Base-by-base conservation (phyloP, 495 filamentous ascomycete species). In the Xanthoparmelia taractica region DNA sequence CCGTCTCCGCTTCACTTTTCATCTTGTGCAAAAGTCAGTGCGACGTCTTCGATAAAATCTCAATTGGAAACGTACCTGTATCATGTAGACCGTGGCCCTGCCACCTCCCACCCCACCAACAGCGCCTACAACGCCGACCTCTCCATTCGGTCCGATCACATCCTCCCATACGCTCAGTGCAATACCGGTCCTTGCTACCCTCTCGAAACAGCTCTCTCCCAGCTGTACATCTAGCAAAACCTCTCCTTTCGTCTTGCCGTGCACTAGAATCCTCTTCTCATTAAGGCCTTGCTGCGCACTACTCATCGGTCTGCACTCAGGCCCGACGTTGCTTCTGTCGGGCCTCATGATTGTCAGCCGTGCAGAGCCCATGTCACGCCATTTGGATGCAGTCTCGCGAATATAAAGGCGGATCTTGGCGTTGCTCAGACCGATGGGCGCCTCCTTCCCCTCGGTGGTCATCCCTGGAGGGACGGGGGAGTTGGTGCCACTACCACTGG, bases 311-410 rank as follows among this genome's bases (percentile, higher is more conserved):
- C 56, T 37, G 48, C 66, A 63, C 20, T 59, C 57, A 0, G 48
- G 59, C 33, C 60, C 66, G 33, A 48, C 59, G 11, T 58, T 48
- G 58, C 63, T 57, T 11, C 40, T 60, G 23, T 65, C 63, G 12
- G 87, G 87, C 12, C 69, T 69, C 73, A 88, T 85, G 69, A 97
- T 91, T 37, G 87, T 88, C 38, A 98, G 73, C 36, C 85, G 79
- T 57, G 92, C 92, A 55, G 88, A 84, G 60, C 93, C 92, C 78
- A 93, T 86, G 68, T 97, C 92, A 36, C 88, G 84, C 94, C 94
- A 98, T 69, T 88, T 90, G 41, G 85, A 85, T 27, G 84, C 78
- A 4, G 84, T 83, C 59, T 92, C 87, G 47, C 91, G 86, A 23
- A 85, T 73, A 73, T 97, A 96, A 40, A 96, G 82, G 31, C 90